Evolutionary conservation across 352 stramenopile genomes (phyloP).

Genomic region (Phytophthora boehmeriae): DNA sequence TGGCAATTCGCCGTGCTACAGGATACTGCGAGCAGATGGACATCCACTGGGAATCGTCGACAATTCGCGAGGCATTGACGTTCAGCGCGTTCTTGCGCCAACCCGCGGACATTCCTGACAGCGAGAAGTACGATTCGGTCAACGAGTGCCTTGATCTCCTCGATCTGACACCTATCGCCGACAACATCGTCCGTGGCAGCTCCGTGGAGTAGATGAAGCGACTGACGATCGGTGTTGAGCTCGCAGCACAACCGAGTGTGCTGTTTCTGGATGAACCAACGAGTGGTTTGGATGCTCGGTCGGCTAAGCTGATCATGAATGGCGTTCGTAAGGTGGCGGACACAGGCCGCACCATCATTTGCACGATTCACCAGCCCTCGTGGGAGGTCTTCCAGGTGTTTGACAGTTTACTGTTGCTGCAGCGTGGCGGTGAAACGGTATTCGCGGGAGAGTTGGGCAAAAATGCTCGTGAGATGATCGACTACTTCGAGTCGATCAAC

Average conservation of each 20-base stretch:
- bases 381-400: background rate
- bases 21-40: constrained; percentile 48
- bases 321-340: no score
- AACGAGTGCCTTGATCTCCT: constrained; percentile 43
- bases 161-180: constrained; percentile 32
- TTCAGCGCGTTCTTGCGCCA: constrained; percentile 25
- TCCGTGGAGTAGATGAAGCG: constrained; percentile 26
- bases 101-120: constrained; percentile 11
- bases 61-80: constrained; percentile 52
- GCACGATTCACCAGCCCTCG: background rate
- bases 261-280: constrained; percentile 24
- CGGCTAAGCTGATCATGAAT: no score
- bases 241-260: constrained; percentile 23
- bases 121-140: constrained; percentile 24
- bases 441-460: background rate
- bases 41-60: constrained; percentile 29
- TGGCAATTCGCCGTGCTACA: constrained; percentile 32
- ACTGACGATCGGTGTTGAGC: constrained; percentile 17
- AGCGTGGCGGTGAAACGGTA: background rate
- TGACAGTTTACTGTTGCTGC: background rate
- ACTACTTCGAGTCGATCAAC: constrained; percentile 1
- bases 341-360: no score
- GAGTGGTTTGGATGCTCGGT: constrained; percentile 1
- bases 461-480: background rate
- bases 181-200: constrained; percentile 35